These are phyloP conservation scores for Trypanosoma theileri DNA, from an alignment of 208 protist genomes.

Conservation along the genomic window DNA sequence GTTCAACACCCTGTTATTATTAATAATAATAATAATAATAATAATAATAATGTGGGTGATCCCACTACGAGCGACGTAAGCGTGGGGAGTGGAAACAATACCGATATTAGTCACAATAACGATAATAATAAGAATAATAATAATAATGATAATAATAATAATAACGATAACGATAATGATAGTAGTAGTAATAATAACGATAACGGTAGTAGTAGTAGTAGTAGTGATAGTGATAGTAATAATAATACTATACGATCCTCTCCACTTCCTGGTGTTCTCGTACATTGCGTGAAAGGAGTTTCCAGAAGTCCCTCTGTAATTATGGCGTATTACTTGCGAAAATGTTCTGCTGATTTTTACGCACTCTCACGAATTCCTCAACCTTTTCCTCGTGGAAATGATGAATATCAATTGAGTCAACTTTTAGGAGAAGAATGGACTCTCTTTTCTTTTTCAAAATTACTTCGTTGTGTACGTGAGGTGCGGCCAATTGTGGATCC, in stretches of 20 bases:
- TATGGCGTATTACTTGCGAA: conserved; percentile 54
- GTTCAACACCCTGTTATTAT: background rate
- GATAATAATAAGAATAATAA: background rate
- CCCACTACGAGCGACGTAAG: background rate
- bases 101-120: background rate
- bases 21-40: background rate
- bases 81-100: too few relatives aligned
- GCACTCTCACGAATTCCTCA: conserved; percentile 3
- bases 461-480: conserved; percentile 42
- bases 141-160: background rate
- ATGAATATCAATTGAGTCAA: background rate
- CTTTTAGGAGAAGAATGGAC: background rate
- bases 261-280: conserved; percentile 48
- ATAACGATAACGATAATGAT: background rate
- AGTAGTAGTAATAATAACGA: background rate
- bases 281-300: conserved; percentile 79
- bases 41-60: background rate
- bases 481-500: conserved; percentile 54
- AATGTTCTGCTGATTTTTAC: conserved; percentile 22
- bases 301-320: conserved; percentile 79
- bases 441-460: conserved; percentile 19
- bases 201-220: background rate
- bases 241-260: background rate
- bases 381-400: background rate
- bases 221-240: background rate